Evolutionary conservation across 495 filamentous ascomycete species (phyloP).

Genomic region (Oleoguttula mirabilis): DNA sequence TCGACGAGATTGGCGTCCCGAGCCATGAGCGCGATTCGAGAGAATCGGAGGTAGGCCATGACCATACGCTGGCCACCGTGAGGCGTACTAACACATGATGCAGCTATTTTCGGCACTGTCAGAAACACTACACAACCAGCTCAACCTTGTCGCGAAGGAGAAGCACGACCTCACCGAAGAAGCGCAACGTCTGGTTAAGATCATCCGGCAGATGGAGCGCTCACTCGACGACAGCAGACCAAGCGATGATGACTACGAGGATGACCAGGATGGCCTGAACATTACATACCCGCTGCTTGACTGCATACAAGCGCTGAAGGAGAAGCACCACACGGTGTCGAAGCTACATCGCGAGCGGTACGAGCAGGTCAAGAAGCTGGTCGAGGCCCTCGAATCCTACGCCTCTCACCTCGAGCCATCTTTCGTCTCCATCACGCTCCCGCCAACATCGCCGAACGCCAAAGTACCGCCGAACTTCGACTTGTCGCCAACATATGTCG

Average conservation of each 20-base stretch:
- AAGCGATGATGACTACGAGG: constrained; percentile 43
- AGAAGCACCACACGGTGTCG: constrained; percentile 68
- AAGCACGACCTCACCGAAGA: constrained; percentile 79
- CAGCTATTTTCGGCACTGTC: constrained; percentile 81
- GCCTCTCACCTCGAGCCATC: constrained; percentile 82
- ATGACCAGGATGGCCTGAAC: constrained; percentile 52
- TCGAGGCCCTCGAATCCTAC: constrained; percentile 85
- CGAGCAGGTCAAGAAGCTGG: constrained; percentile 89
- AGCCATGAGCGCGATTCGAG: constrained; percentile 78
- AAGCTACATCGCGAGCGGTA: constrained; percentile 79
- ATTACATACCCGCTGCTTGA: constrained; percentile 68
- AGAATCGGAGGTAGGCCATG: constrained; percentile 65
- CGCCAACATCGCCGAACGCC: constrained; percentile 63
- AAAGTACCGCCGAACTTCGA: constrained; percentile 73
- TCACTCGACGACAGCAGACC: constrained; percentile 67
- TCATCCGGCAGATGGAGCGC: constrained; percentile 83
- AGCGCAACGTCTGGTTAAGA: constrained; percentile 69
- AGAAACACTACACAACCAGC: constrained; percentile 73
- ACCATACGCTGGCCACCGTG: background rate
- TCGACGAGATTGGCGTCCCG: constrained; percentile 90
- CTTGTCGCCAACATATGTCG: constrained; percentile 77
- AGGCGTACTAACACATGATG: background rate
- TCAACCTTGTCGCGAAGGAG: constrained; percentile 69
- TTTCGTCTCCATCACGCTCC: constrained; percentile 69
- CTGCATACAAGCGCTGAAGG: constrained; percentile 67